Percentiles rank a stretch among this genome's conserved stretches.
Evolutionary conservation across 2,329 filamentous ascomycete species (phyloP).

Genomic region (Dactylella cylindrospora): DNA sequence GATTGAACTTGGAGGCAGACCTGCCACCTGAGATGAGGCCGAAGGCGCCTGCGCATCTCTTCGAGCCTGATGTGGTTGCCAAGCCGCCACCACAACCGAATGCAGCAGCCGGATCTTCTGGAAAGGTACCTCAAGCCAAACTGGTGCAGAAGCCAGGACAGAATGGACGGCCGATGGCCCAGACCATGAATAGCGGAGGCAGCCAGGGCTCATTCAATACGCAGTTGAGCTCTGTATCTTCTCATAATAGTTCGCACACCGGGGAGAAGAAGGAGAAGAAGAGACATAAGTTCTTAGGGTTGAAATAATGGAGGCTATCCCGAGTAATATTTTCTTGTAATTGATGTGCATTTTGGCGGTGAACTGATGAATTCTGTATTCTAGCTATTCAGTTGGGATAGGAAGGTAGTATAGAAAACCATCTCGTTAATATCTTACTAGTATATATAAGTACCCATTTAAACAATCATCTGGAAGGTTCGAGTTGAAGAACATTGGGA

Average conservation of each 20-base stretch:
- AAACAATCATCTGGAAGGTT: no score
- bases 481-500: no score
- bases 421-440: no score
- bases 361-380: no score
- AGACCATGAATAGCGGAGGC: constrained; percentile 60
- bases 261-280: constrained; percentile 57
- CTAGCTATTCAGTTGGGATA: no score
- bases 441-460: no score
- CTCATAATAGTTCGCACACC: constrained; percentile 49
- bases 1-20: constrained; percentile 78
- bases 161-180: constrained; percentile 52
- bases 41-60: constrained; percentile 79
- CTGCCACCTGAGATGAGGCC: constrained; percentile 56
- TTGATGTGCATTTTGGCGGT: no score
- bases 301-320: not conserved
- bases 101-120: constrained; percentile 46
- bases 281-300: not conserved
- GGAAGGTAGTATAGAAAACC: no score
- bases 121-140: constrained; percentile 41
- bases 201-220: constrained; percentile 57
- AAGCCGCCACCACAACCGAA: constrained; percentile 51
- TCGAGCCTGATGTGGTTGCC: constrained; percentile 67
- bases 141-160: constrained; percentile 46
- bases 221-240: constrained; percentile 49
- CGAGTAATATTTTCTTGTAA: no score